Conservation (phyloP, 1,139 yeast genomes). For the Candida glucosophila region DNA sequence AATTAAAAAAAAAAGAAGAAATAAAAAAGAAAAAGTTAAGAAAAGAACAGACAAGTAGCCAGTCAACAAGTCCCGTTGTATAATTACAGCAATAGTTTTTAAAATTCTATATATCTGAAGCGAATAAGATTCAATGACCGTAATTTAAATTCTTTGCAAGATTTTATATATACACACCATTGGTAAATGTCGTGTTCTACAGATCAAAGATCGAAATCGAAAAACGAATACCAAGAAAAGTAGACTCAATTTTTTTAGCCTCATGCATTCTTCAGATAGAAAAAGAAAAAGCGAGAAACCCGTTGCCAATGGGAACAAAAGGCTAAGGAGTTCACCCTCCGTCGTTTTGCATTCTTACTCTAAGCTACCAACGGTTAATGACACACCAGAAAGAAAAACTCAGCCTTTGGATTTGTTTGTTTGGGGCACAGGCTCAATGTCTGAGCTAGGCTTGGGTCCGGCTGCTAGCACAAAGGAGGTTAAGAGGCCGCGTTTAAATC, state of each 20-base stretch:
- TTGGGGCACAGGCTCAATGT: slow-evolving; percentile 96
- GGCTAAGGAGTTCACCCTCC: slow-evolving; percentile 30
- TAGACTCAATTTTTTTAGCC: too few relatives aligned
- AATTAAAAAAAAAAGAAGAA: too few relatives aligned
- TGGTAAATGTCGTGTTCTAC: too few relatives aligned
- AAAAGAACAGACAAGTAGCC: neutral
- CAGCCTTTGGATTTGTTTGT: slow-evolving; percentile 68
- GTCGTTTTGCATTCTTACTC: slow-evolving; percentile 40
- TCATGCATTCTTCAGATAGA: slow-evolving; percentile 41
- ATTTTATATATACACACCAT: too few relatives aligned
- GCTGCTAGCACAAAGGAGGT: slow-evolving; percentile 81
- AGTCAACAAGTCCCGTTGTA: neutral
- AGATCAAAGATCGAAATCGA: too few relatives aligned
- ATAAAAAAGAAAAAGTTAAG: neutral
- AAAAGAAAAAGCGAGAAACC: slow-evolving; percentile 19
- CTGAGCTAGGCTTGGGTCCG: slow-evolving; percentile 94
- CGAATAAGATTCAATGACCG: too few relatives aligned
- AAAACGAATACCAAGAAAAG: too few relatives aligned
- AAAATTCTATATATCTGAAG: too few relatives aligned
- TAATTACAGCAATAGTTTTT: too few relatives aligned
- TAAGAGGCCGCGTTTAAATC: slow-evolving; percentile 88
- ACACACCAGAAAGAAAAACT: slow-evolving; percentile 28
- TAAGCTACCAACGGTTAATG: slow-evolving; percentile 38
- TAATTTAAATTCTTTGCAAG: too few relatives aligned
- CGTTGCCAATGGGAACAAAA: slow-evolving; percentile 15